These are phyloP conservation scores for Bipolaris bicolor DNA, from an alignment of 2,329 filamentous ascomycete genomes.

Conservation along the genomic window DNA sequence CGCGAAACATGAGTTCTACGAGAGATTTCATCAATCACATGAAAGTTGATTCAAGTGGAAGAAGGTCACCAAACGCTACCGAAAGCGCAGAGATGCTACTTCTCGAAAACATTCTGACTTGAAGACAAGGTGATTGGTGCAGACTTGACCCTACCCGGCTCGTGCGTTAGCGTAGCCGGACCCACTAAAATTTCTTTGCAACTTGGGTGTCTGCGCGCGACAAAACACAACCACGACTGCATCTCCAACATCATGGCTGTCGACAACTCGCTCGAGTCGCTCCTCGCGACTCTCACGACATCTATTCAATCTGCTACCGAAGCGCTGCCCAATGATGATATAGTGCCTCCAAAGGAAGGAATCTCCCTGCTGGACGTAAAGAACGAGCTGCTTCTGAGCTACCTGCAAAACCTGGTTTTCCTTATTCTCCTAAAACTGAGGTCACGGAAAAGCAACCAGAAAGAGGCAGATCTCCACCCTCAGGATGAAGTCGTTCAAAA, in stretches of 20 bases:
- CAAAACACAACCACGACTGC: constrained; percentile 6
- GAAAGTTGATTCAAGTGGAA: not conserved
- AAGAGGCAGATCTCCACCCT: constrained; percentile 52
- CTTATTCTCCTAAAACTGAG: constrained; percentile 79
- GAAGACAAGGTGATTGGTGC: not conserved
- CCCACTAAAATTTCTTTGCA: constrained; percentile 27
- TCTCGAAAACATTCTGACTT: not conserved
- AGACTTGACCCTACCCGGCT: not conserved
- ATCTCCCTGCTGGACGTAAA: constrained; percentile 95
- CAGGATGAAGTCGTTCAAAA: constrained; percentile 78
- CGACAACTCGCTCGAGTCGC: constrained; percentile 48
- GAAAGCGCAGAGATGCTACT: not conserved
- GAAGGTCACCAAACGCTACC: not conserved
- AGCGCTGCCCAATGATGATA: constrained; percentile 61
- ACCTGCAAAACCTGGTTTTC: constrained; percentile 92
- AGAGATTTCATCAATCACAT: not conserved
- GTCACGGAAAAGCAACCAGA: constrained; percentile 40
- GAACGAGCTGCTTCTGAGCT: constrained; percentile 95
- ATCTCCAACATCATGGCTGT: constrained; percentile 41
- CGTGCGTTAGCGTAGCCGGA: constrained; percentile 5
- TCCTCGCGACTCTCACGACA: constrained; percentile 57
- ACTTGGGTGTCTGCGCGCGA: constrained; percentile 8
- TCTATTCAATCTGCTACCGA: constrained; percentile 67
- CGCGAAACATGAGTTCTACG: not conserved
- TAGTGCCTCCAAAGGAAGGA: constrained; percentile 79